These are phyloP conservation scores for Metschnikowia cubensis DNA, from an alignment of 805 yeast genomes.

Conservation along the genomic window DNA sequence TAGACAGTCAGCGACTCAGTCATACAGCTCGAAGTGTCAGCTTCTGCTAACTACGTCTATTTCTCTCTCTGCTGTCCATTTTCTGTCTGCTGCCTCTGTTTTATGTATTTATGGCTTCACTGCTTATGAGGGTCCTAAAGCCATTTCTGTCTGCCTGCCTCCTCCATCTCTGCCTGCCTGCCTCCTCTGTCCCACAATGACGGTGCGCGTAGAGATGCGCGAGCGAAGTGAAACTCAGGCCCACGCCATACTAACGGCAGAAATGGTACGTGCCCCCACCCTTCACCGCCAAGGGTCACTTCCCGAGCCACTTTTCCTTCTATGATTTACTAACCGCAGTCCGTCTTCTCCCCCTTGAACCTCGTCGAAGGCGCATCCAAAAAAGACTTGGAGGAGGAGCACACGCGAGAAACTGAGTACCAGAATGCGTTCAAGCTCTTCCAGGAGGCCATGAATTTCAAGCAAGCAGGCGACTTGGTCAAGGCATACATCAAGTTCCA, in stretches of 20 bases:
- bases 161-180: too few species aligned
- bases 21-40: too few species aligned
- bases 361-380: conserved; percentile 67
- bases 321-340: conserved; percentile 26
- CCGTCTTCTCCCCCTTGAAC: conserved; percentile 78
- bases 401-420: conserved; percentile 83
- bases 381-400: conserved; percentile 64
- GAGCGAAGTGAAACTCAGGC: conserved; percentile 2
- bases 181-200: too few species aligned
- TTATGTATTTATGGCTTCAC: too few species aligned
- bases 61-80: too few species aligned
- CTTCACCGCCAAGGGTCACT: background rate
- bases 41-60: too few species aligned
- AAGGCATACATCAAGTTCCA: conserved; percentile 56
- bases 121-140: too few species aligned
- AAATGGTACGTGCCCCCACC: conserved; percentile 1
- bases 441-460: conserved; percentile 62
- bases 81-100: too few species aligned
- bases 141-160: too few species aligned
- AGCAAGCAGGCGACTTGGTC: conserved; percentile 46
- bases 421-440: conserved; percentile 80
- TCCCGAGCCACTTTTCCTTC: too few species aligned
- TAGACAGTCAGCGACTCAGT: too few species aligned
- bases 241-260: conserved; percentile 2
- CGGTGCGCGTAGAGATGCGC: too few species aligned